Conservation (phyloP, 2,329 filamentous ascomycete species). For the Chrysosporium queenslandicum region DNA sequence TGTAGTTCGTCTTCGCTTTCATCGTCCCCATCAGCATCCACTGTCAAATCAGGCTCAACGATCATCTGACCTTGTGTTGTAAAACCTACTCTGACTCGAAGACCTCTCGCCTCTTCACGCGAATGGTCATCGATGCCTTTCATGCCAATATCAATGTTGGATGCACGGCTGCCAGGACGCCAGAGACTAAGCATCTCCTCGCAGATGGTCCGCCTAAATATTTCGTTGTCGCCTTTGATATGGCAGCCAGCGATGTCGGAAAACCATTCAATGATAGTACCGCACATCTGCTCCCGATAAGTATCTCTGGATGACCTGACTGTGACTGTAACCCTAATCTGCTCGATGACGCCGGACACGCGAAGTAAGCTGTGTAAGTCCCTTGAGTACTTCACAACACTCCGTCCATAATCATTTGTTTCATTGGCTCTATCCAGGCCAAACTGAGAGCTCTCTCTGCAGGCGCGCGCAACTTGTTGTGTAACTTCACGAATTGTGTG, state of each 20-base stretch:
- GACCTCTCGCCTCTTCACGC: slow-evolving; percentile 36
- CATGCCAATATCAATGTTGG: slow-evolving; percentile 65
- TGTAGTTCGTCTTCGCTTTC: slow-evolving; percentile 26
- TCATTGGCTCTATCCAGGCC: slow-evolving; percentile 71
- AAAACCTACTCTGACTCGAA: slow-evolving; percentile 17
- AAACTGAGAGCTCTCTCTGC: slow-evolving; percentile 58
- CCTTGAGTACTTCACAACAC: slow-evolving; percentile 65
- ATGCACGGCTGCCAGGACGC: slow-evolving; percentile 73
- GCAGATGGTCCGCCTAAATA: slow-evolving; percentile 73
- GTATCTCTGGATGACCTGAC: slow-evolving; percentile 89
- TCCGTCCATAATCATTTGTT: slow-evolving; percentile 78
- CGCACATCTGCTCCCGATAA: slow-evolving; percentile 96
- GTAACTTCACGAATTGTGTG: slow-evolving; percentile 87
- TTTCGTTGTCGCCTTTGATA: slow-evolving; percentile 66
- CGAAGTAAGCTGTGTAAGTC: slow-evolving; percentile 63
- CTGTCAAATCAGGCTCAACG: slow-evolving; percentile 26
- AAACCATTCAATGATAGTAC: slow-evolving; percentile 94
- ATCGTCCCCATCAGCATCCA: slow-evolving; percentile 38
- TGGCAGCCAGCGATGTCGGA: slow-evolving; percentile 83
- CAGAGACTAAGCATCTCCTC: slow-evolving; percentile 84
- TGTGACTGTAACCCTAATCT: slow-evolving; percentile 92
- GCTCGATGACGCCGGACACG: slow-evolving; percentile 79
- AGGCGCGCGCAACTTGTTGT: slow-evolving; percentile 83
- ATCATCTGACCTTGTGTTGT: slow-evolving; percentile 32
- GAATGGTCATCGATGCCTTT: slow-evolving; percentile 76